Evolutionary conservation across 495 filamentous ascomycete species (phyloP), one percentile per base, ranked within the genome.

Genomic region (Lentithecium fluviatile): DNA sequence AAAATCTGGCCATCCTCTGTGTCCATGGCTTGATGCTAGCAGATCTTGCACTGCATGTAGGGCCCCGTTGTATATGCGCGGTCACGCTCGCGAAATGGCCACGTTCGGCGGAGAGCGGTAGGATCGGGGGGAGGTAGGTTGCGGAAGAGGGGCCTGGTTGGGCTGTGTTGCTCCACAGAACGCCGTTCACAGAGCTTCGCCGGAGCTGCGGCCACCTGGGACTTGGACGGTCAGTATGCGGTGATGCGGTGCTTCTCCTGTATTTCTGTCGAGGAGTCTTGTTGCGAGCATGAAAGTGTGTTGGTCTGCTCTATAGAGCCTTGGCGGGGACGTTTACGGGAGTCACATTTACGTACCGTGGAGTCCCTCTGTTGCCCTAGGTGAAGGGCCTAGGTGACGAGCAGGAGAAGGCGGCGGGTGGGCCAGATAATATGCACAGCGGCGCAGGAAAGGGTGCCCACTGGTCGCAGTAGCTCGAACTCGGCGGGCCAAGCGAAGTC

Each of bases 1-100:
- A 71, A 71, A 47, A 65, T 38, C 42, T 66, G 55, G n/a, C 70
- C 70, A 69, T 72, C 65, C 43, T 72, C 70, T 23, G 69, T 70
- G 58, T 68, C 65, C 69, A 71, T 71, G 46, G 37, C 47, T 68
- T 46, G 20, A 26, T 36, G 15, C 19, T 13, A 7, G 45, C 47
- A 21, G 45, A 50, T 25, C 13, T n/a, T 45, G 54, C 56, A 56
- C 19, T 34, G 60, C 65, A 68, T 68, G 60, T 68, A 60, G 60
- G 58, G 49, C 60, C 24, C 20, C 29, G 40, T 29, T 40, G 32
- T 48, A 19, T 34, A 2, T 40, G 8, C 50, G 52, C 29, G 34
- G 36, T 45, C 20, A 45, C 32, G 11, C 32, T 38, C 23, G 29
- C 25, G 52, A 20, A 57, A n/a, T 25, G 52, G 60, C 29, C 52